A percentile compares a stretch with the other conserved stretches of the same genome.
Evolutionary conservation across 169 alveolate species (phyloP).

Genomic region (Miamiensis avidus): DNA sequence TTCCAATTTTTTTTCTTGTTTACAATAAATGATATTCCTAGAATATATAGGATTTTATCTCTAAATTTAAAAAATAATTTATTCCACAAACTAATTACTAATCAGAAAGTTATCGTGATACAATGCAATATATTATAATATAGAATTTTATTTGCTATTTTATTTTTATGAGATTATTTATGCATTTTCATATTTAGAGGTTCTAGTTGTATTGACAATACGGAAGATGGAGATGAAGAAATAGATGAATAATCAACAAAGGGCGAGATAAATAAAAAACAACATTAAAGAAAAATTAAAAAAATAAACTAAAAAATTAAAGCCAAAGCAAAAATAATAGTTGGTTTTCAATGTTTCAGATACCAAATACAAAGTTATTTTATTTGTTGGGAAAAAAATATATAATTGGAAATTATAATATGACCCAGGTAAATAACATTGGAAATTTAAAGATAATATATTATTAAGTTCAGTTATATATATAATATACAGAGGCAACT

Average conservation of each 20-base stretch:
- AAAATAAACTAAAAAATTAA: no score
- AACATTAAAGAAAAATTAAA: neutral
- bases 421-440: slow-evolving; percentile 2
- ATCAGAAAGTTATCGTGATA: no score
- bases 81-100: no score
- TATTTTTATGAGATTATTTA: no score
- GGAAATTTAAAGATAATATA: no score
- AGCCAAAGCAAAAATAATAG: neutral
- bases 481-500: slow-evolving; percentile 34
- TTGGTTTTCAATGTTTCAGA: neutral
- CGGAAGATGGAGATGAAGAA: neutral
- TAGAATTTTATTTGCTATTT: no score
- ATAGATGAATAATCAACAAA: neutral
- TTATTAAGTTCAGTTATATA: neutral
- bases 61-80: no score
- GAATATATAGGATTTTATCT: no score
- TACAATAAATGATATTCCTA: no score
- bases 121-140: no score
- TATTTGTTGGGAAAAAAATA: slow-evolving; percentile 58
- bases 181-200: neutral
- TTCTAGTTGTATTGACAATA: neutral
- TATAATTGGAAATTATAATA: slow-evolving; percentile 36
- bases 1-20: no score
- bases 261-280: neutral
- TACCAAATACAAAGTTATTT: slow-evolving; percentile 61